A percentile compares a stretch with the other conserved stretches of the same genome.
Conservation (phyloP, 306 rosid genomes). For the Potentilla sterilis region DNA sequence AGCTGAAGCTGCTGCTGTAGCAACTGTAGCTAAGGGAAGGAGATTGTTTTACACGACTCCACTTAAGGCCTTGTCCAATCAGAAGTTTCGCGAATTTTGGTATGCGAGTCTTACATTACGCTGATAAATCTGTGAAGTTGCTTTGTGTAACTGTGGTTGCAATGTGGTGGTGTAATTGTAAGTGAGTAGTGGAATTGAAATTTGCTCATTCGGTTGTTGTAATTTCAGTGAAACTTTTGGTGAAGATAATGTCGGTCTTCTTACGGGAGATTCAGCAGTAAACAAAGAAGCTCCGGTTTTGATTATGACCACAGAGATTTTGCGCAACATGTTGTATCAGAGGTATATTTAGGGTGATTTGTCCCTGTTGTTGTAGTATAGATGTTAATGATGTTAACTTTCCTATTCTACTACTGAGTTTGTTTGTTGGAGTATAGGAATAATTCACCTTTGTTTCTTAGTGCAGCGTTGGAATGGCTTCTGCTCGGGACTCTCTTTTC, state of each 20-base stretch:
- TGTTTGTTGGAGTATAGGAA: slow-evolving; percentile 1
- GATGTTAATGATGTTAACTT: background rate
- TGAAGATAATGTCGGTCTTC: slow-evolving; percentile 82
- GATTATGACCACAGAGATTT: slow-evolving; percentile 96
- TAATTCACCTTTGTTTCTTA: slow-evolving; percentile 20
- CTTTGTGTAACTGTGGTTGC: background rate
- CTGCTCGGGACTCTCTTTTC: slow-evolving; percentile 76
- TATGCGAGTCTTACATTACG: slow-evolving; percentile 12
- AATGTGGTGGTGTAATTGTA: slow-evolving; percentile 5
- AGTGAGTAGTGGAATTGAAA: background rate
- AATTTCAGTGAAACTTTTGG: slow-evolving; percentile 80
- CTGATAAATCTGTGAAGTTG: background rate
- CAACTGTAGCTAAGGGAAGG: slow-evolving; percentile 73
- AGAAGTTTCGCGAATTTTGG: slow-evolving; percentile 98
- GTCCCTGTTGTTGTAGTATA: background rate
- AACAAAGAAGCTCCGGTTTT: slow-evolving; percentile 89
- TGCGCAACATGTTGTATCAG: slow-evolving; percentile 96
- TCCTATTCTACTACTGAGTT: background rate
- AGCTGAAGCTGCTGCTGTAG: slow-evolving; percentile 92
- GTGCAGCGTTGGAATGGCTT: slow-evolving; percentile 81
- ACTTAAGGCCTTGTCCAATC: slow-evolving; percentile 94
- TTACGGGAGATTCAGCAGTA: slow-evolving; percentile 85
- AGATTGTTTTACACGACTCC: slow-evolving; percentile 89
- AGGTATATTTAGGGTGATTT: slow-evolving; percentile 41
- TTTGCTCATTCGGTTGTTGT: slow-evolving; percentile 14